Evolutionary conservation across 225 moss, liverwort and hornwort genomes (phyloP).

Genomic region (Ulota crispa): DNA sequence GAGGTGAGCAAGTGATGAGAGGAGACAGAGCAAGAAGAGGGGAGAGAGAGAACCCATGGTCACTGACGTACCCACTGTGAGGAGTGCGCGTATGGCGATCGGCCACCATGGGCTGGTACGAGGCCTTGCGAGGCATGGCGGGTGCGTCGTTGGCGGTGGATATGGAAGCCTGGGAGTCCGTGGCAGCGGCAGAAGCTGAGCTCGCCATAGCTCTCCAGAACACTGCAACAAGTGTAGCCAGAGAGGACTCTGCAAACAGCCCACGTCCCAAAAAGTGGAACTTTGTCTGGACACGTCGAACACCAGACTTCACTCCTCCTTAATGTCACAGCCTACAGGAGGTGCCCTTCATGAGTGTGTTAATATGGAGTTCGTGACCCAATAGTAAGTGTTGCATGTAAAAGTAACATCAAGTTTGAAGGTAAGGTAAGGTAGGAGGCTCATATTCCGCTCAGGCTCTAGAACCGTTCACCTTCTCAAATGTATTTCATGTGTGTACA

Average conservation of each 20-base stretch:
- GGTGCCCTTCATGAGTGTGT: background rate
- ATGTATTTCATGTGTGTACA: no score
- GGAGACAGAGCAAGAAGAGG: background rate
- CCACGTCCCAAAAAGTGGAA: background rate
- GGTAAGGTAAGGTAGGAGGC: no score
- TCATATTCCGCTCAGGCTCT: no score
- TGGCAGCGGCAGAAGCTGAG: background rate
- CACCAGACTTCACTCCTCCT: background rate
- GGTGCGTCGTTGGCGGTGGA: background rate
- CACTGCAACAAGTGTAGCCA: background rate
- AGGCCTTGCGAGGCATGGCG: slow-evolving; percentile 15
- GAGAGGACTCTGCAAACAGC: background rate
- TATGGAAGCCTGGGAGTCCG: slow-evolving; percentile 5
- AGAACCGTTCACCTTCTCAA: no score
- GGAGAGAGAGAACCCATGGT: background rate
- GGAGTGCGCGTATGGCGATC: slow-evolving; percentile 50
- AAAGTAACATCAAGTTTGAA: background rate
- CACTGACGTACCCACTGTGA: slow-evolving; percentile 52
- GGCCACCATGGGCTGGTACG: slow-evolving; percentile 41
- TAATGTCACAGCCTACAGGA: background rate
- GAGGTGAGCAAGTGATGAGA: background rate
- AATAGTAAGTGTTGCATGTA: background rate
- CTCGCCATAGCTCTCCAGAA: slow-evolving; percentile 1
- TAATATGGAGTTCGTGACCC: background rate
- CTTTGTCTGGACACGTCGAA: background rate